Evolutionary conservation across 495 filamentous ascomycete genomes (phyloP), one percentile per base, ranked within the genome.

Genomic region (Baudoinia panamericana): DNA sequence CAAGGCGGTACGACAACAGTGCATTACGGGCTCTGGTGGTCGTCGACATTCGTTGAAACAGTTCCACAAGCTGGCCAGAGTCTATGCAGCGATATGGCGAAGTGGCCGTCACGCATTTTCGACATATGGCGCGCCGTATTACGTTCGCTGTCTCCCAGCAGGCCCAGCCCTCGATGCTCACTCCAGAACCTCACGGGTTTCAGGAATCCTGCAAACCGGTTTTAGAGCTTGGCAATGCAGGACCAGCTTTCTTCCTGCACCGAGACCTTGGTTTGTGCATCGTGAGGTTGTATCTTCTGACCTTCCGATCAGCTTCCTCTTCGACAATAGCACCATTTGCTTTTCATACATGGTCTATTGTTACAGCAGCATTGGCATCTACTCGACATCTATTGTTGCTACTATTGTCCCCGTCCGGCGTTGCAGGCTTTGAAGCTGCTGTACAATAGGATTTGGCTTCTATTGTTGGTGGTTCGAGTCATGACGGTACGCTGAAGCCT

Each of bases 401-500:
- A n/a, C 17, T 19, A 39, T 29, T 21, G 15, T 4, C 24, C 10
- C 18, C 9, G n/a, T 27, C n/a, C 25, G n/a, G 25, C 25, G n/a
- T n/a, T n/a, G 25, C 25, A 27, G n/a, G 26, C 26, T 5, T 29
- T 2, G 6, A 3, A 13, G 28, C 19, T 40, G 37, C 23, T 30
- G 15, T 40, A 35, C 23, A 45, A 45, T 45, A 45, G 42, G 42
- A 45, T 45, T 23, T 9, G 33, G 42, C 37, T 45, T 28, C 26
- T 37, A 45, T 45, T 45, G 25, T 39, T 23, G 10, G 4, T 2
- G n/a, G 16, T 11, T 16, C 3, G 30, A 6, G 4, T n/a, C 18
- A 16, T 20, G 9, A 45, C 39, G 42, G 42, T 45, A 39, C 7
- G 20, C 19, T 5, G 10, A 22, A 6, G 29, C n/a, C 16, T 18